Base-by-base conservation (phyloP, 1,284 basidiomycete species). In the Cryptococcus neoformans region DNA sequence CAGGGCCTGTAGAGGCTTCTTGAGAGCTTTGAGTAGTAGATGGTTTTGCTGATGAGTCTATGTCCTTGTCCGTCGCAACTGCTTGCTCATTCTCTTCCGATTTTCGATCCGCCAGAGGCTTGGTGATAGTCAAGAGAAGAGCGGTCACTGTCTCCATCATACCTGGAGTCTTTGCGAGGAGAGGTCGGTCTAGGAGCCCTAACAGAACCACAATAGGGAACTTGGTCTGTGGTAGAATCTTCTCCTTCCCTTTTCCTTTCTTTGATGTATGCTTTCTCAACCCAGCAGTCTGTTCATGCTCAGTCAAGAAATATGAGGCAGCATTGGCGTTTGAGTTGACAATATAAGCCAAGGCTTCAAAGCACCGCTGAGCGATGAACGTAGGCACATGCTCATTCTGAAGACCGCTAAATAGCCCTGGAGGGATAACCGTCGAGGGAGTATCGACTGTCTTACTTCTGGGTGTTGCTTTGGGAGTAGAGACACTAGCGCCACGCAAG, bases 101-200 rank as follows among this genome's bases (percentile, higher is more conserved):
- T 34, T 47, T 47, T 16, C 34, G 46, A 12, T 56, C 57, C 7
- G 83, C 80, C 39, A 95, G 79, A 2, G 92, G 90, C 59, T 88
- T 85, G 14, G 92, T 95, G 53, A 97, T 86, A 0, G 86, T 87
- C 0, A 90, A 89, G 17, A 97, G 81, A 2, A 98, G 81, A 7
- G 84, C 82, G 1, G 94, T 92, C 9, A 96, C 86, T 2, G 89
- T 88, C 73, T 97, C 94, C 83, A 95, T 89, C 73, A 95, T 89
- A 10, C 88, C 85, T 1, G 91, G 88, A 0, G 91, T 90, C 70
- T 87, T 88, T 49, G 96, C 83, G 28, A 97, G 81, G 1, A 85
- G 84, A 58, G 90, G 86, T 8, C 91, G 85, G 68, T 95, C 92
- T 49, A 98, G 82, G 17, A 97, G 81, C 46, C 88, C 84, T 38